Base-by-base conservation (phyloP, 2,329 filamentous ascomycete species). In the Arthrobotrys musiformis region DNA sequence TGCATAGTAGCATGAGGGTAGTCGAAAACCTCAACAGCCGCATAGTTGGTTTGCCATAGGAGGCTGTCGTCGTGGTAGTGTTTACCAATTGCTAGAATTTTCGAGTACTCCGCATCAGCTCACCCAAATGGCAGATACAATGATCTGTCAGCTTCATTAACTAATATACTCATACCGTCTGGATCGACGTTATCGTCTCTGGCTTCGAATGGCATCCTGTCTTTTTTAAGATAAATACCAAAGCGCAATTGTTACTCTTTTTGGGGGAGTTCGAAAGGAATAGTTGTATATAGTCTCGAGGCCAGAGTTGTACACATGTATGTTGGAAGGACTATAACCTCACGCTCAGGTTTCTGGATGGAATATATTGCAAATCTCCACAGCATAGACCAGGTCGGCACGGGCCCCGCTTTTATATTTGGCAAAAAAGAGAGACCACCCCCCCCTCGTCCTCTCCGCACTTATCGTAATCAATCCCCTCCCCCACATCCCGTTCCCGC, bases 381-480 rank as follows among this genome's bases (percentile, higher is more conserved):
- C 40, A 17, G n/a, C 33, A 37, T 19, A 58, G 30, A 19, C 54
- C 54, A 58, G n/a, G 17, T 24, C 33, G 13, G 50, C 35, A n/a
- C 28, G 28, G 44, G 50, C 54, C 54, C 54, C 54, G 54, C 54
- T 58, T 58, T 58, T 58, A 58, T 58, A 58, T 40, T 58, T 58
- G 54, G 17, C 54, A 58, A 37, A 58, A 40, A 24, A 9, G 40
- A 33, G n/a, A n/a, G n/a, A 5, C 30, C 11, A 5, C 30, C 30
- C 26, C 5, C 28, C 33, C 30, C 33, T 19, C 15, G 50, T 9
- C 33, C 54, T 58, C 54, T 33, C 54, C 54, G 54, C 54, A 58
- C n/a, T 33, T 58, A 19, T 26, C 33, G 30, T 40, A 58, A 58
- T 58, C 19, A 8, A 58, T 58, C 17, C 11, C 19, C 30, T 40